These are phyloP conservation scores for Raphanus raphanistrum DNA, from an alignment of 345 rosid species.

Conservation along the genomic window DNA sequence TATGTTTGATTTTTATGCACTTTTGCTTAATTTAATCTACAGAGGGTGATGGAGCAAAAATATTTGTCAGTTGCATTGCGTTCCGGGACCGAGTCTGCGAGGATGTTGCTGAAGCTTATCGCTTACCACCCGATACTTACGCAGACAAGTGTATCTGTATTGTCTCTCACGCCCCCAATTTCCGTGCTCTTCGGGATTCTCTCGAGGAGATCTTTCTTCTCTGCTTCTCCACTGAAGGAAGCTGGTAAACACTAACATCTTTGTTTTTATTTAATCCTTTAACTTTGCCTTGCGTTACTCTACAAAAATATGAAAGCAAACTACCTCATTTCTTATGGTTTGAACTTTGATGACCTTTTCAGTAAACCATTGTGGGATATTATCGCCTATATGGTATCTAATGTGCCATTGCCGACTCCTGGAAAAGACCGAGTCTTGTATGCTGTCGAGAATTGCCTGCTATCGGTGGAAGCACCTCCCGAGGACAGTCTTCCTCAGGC, in stretches of 20 bases:
- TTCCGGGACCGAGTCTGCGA: slow-evolving; percentile 95
- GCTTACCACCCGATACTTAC: slow-evolving; percentile 69
- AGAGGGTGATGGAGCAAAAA: slow-evolving; percentile 99
- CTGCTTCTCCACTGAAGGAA: slow-evolving; percentile 84
- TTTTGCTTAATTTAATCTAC: slow-evolving; percentile 13
- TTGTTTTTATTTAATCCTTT: not conserved
- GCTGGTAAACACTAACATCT: slow-evolving; percentile 57
- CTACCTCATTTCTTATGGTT: slow-evolving; percentile 1
- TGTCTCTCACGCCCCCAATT: slow-evolving; percentile 88
- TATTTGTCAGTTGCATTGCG: slow-evolving; percentile 90
- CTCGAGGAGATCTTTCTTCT: slow-evolving; percentile 85
- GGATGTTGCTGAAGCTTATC: slow-evolving; percentile 94
- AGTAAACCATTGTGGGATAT: slow-evolving; percentile 96
- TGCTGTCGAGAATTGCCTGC: slow-evolving; percentile 83
- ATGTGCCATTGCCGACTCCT: slow-evolving; percentile 91
- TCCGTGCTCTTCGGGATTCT: slow-evolving; percentile 67
- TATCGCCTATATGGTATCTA: slow-evolving; percentile 69
- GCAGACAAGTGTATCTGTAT: slow-evolving; percentile 95
- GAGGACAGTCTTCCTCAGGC: slow-evolving; percentile 91
- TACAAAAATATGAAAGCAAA: not conserved
- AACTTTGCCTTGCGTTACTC: not conserved
- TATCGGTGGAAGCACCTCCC: slow-evolving; percentile 89
- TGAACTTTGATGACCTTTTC: slow-evolving; percentile 46
- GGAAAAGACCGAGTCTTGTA: slow-evolving; percentile 90
- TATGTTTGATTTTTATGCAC: too few relatives aligned